Percentiles rank a stretch among this genome's conserved stretches.
Conservation (phyloP, 1,139 yeast genomes). For the Blastobotrys illinoisensis region DNA sequence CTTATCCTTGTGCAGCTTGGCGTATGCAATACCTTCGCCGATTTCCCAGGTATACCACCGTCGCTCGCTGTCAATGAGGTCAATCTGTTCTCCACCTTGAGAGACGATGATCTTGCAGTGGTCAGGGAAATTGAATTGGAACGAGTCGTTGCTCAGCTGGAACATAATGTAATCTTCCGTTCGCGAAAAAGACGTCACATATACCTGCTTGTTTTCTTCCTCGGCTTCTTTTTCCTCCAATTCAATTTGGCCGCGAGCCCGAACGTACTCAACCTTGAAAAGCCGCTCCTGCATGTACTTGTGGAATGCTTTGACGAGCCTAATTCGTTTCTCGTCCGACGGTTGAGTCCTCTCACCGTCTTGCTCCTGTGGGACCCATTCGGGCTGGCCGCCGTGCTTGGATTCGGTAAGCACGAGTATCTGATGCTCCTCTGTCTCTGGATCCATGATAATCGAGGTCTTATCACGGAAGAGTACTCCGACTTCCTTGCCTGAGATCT, state of each 20-base stretch:
- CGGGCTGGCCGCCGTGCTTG: constrained; percentile 2
- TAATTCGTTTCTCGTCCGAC: constrained; percentile 25
- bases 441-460: constrained; percentile 19
- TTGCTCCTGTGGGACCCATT: constrained; percentile 17
- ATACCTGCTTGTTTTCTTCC: constrained; percentile 44
- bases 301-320: constrained; percentile 28
- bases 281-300: constrained; percentile 34
- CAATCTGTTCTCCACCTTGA: constrained; percentile 66
- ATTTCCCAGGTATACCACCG: constrained; percentile 53
- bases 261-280: constrained; percentile 14
- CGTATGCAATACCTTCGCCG: constrained; percentile 14
- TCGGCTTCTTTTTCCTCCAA: constrained; percentile 6
- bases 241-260: not conserved
- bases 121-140: constrained; percentile 92
- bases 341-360: constrained; percentile 11
- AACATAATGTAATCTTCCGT: constrained; percentile 56
- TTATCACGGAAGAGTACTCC: constrained; percentile 40
- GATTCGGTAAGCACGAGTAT: constrained; percentile 1
- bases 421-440: constrained; percentile 10
- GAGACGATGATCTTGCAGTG: constrained; percentile 85
- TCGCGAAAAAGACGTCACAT: constrained; percentile 76
- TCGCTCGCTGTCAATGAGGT: constrained; percentile 77
- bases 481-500: constrained; percentile 80
- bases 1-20: constrained; percentile 9
- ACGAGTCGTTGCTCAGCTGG: constrained; percentile 85